phyloP scores from a whole-genome alignment of 768 basidiomycete genomes.

The Pleurotus eryngii region DNA sequence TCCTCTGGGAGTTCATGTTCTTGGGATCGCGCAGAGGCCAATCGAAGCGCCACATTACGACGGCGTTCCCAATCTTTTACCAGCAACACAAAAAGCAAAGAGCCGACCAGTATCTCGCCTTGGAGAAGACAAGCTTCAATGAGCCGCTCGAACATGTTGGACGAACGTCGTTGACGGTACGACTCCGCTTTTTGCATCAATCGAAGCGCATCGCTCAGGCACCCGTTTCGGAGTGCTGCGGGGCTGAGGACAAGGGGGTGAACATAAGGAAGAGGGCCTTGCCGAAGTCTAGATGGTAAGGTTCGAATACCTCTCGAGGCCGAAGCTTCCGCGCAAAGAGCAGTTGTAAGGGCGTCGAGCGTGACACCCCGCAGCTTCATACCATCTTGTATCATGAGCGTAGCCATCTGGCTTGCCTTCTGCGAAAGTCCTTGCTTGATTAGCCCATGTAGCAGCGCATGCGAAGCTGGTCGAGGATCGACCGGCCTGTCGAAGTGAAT shows the following conservation, averaged over 20 bases:
- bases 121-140: conserved; percentile 68
- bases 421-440: conserved; percentile 46
- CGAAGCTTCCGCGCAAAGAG: conserved; percentile 11
- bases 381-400: conserved; percentile 51
- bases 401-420: conserved; percentile 47
- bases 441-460: conserved; percentile 62
- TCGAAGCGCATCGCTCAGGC: conserved; percentile 47
- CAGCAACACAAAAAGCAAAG: conserved; percentile 62
- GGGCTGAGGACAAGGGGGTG: conserved; percentile 27
- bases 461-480: conserved; percentile 58
- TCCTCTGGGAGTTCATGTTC: neutral
- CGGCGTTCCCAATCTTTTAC: conserved; percentile 60
- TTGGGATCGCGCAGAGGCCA: neutral
- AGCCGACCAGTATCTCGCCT: conserved; percentile 76
- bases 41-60: conserved; percentile 19
- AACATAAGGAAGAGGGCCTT: conserved; percentile 11
- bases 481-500: conserved; percentile 47
- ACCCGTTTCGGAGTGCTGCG: conserved; percentile 32
- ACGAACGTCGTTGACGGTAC: conserved; percentile 51
- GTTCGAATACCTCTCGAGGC: conserved; percentile 11
- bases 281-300: conserved; percentile 8
- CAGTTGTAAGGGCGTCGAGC: conserved; percentile 32
- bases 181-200: conserved; percentile 53
- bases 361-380: conserved; percentile 48
- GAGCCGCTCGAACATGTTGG: conserved; percentile 58